Base-by-base conservation (phyloP, 2,329 filamentous ascomycete genomes). In the Aspergillus sp. region DNA sequence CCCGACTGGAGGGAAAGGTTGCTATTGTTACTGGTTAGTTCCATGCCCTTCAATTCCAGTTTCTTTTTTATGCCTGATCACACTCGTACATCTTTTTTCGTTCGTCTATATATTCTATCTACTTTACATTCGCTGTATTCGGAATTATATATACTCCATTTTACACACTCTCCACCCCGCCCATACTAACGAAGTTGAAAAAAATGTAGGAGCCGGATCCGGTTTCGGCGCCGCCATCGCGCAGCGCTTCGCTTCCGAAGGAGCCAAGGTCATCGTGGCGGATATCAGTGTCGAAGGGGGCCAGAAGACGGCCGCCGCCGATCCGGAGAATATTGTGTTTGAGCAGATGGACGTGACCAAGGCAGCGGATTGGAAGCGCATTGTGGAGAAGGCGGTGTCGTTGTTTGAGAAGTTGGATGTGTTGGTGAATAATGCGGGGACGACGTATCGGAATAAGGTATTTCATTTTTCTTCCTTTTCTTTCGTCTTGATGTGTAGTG, bases 391-490 rank as follows among this genome's bases (percentile, higher is more conserved):
- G 28, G 67, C 70, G 0, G 66, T 79, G 25, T 54, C 68, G 4
- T 69, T 69, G 45, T 70, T 72, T 32, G 74, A 74, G 1, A 65
- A 69, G 21, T 63, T 83, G 55, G 77, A 82, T 67, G 71, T 80
- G 15, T 64, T 82, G 52, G 74, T 82, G 45, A 82, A 82, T 60
- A 82, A 82, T 70, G 80, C 80, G 7, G 81, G 81, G 12, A 78
- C 72, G 15, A 70, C 70, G 15, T 78, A 76, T 69, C 69, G 69
- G 56, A 78, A 78, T 63, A 78, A 78, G 72, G 76, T 75, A 49
- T 41, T 1, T 25, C 17, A 12, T 58, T 43, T 28, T 2, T 8
- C 23, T 8, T 6, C 23, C 25, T 28, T 28, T 28, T 28, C 7
- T 8, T 0, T 7, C 8, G 23, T 23, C 4, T 23, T 23, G 23